phyloP scores from a whole-genome alignment of 2,329 filamentous ascomycete genomes.

The Phoma herbarum region DNA sequence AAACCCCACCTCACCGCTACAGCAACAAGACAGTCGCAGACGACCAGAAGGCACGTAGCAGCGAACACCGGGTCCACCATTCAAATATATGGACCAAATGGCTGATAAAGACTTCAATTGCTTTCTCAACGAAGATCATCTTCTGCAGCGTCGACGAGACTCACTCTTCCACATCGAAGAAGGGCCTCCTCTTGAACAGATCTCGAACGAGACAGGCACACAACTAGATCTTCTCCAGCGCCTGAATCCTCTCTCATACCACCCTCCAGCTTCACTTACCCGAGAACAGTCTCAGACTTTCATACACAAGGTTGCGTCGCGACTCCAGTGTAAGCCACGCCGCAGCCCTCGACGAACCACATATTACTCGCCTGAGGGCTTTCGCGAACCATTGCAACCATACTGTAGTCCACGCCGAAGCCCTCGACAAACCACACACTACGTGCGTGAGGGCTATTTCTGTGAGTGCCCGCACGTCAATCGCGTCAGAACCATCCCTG shows the following conservation, averaged over 20 bases:
- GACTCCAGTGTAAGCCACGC: background rate
- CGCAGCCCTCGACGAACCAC: background rate
- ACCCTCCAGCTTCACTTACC: background rate
- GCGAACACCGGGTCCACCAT: background rate
- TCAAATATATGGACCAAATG: background rate
- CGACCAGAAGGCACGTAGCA: background rate
- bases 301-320: no score
- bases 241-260: background rate
- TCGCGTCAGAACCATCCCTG: background rate
- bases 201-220: background rate
- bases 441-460: background rate
- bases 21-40: background rate
- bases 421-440: background rate
- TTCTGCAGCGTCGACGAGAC: background rate
- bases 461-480: background rate
- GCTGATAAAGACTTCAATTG: background rate
- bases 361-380: background rate
- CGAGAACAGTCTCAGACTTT: background rate
- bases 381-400: no score
- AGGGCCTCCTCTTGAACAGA: background rate
- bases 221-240: background rate
- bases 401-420: background rate
- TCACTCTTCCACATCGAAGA: background rate
- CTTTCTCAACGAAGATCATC: background rate
- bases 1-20: background rate